Conservation (phyloP, 768 basidiomycete genomes). For the Mrakia gelida region DNA sequence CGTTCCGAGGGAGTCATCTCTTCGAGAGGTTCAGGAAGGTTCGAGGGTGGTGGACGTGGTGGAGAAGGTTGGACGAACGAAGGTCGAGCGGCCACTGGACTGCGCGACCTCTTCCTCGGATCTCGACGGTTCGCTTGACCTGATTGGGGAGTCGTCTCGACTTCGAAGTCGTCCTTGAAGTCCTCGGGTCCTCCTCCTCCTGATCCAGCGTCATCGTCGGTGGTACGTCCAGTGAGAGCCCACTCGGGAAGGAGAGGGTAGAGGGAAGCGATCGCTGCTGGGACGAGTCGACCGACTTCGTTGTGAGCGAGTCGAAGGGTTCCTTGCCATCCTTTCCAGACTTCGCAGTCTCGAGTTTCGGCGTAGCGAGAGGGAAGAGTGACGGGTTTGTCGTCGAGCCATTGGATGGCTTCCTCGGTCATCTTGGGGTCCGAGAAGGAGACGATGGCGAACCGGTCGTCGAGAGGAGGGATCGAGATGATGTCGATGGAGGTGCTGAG, state of each 20-base stretch:
- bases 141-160: slow-evolving; percentile 17
- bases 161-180: slow-evolving; percentile 19
- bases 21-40: neutral
- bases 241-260: slow-evolving; percentile 20
- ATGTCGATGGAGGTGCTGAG: slow-evolving; percentile 42
- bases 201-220: slow-evolving; percentile 8
- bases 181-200: neutral
- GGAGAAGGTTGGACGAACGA: neutral
- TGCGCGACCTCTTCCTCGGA: neutral
- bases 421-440: slow-evolving; percentile 36
- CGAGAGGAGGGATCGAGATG: slow-evolving; percentile 40
- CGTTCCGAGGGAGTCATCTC: slow-evolving; percentile 32
- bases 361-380: slow-evolving; percentile 37
- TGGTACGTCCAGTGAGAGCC: slow-evolving; percentile 7
- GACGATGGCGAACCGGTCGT: slow-evolving; percentile 42
- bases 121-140: slow-evolving; percentile 7
- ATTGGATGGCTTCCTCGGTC: slow-evolving; percentile 36
- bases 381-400: slow-evolving; percentile 39
- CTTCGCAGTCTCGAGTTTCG: slow-evolving; percentile 37
- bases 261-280: slow-evolving; percentile 29
- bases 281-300: slow-evolving; percentile 40
- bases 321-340: slow-evolving; percentile 41
- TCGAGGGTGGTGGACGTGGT: neutral
- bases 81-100: neutral
- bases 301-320: slow-evolving; percentile 37